Evolutionary conservation across 1,139 yeast species (phyloP), one percentile per base, ranked within the genome.

Genomic region (Magnusiomyces paraingens): DNA sequence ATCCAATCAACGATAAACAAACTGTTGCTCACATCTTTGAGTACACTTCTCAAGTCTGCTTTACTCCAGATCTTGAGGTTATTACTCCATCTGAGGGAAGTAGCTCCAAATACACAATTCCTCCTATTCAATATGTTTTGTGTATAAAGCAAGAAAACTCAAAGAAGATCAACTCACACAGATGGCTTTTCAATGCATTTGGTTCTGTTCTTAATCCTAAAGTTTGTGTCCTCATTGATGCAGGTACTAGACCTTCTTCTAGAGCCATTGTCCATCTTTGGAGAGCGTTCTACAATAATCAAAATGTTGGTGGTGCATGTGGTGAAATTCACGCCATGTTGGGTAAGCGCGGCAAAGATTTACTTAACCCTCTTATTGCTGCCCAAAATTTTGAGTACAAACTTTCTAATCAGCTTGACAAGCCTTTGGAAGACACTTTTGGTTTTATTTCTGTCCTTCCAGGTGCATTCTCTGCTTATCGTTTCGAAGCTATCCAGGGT

Each of bases 131-230:
- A 72, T 80, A 91, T 56, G 72, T 91, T 52, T 85, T 93, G 65
- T 90, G 96, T 62, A 72, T 93, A 63, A 93, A 93, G 66, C 98
- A 93, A 67, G 80, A 79, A 65, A 93, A 93, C 68, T 86, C 90
- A 59, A 90, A 91, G 70, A 93, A 93, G 64, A 93, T 93, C 68
- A 93, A 93, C 70, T 89, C 96, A 1, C 99, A 93, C 67, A 81
- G 98, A 67, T 93, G 99, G 99, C 81, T 94, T n/a, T 87, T 93
- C 70, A 90, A 93, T 66, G 97, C 95, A 0, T 84, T 93, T 65
- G 91, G 96, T 61, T 88, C 93, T 38, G 76, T 84, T 44, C 74
- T 93, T 58, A 84, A 89, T 57, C 98, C 99, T 2, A 87, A 88
- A 60, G 90, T 91, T 22, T 83, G 91, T 46, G 81, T 89, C 2